Percentiles rank a stretch among this genome's conserved stretches.
phyloP scores from a whole-genome alignment of 208 protist genomes.

The Leishmania major region DNA sequence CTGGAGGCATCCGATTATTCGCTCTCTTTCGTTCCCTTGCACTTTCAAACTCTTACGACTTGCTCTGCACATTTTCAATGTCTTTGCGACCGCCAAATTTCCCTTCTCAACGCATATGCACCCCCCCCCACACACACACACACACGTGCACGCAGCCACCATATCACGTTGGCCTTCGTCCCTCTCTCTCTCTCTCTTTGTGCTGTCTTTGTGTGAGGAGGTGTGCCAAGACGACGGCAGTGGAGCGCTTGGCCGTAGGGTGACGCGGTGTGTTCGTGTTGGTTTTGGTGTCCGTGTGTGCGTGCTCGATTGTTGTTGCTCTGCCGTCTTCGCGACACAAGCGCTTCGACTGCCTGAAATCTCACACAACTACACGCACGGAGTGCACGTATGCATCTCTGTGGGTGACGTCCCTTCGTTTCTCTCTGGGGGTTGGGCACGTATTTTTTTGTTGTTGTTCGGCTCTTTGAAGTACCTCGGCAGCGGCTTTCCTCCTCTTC shows the following conservation, averaged over 20 bases:
- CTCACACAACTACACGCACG: background rate
- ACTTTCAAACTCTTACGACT: background rate
- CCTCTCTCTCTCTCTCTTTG: background rate
- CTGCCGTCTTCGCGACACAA: background rate
- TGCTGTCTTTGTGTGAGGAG: too few relatives aligned
- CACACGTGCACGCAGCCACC: too few relatives aligned
- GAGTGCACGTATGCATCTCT: background rate
- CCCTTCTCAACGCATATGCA: background rate
- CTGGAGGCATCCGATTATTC: background rate
- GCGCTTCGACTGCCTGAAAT: background rate
- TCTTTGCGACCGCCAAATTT: background rate
- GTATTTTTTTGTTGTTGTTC: background rate
- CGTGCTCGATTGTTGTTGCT: background rate
- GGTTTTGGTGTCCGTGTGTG: background rate
- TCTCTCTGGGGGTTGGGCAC: background rate
- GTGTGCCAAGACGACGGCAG: background rate
- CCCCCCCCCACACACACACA: conserved; percentile 1
- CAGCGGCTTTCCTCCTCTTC: background rate
- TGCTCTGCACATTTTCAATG: background rate
- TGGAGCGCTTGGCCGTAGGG: background rate
- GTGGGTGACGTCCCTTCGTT: background rate
- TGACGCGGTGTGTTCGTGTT: too few relatives aligned
- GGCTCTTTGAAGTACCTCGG: background rate
- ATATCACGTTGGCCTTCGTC: background rate
- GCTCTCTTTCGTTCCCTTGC: background rate